Percentiles rank a stretch among this genome's conserved stretches.
Conservation (phyloP, 2,329 filamentous ascomycete species). For the Chalara sp. region DNA sequence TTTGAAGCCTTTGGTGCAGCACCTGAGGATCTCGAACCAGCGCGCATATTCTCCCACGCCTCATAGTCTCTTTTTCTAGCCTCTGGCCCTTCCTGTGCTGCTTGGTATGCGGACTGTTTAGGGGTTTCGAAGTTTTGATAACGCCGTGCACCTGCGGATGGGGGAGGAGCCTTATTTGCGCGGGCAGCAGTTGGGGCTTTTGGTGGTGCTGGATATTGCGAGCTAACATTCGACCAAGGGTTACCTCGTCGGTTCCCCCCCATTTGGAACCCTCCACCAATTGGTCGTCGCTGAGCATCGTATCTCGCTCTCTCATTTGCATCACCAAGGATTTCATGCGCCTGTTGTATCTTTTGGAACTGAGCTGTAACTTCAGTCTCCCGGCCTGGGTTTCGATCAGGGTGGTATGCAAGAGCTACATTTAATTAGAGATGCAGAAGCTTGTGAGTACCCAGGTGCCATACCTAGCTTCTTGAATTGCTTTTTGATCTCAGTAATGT, state of each 20-base stretch:
- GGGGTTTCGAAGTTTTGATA: constrained; percentile 25
- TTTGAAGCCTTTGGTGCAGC: constrained; percentile 16
- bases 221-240: constrained; percentile 24
- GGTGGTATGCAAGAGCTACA: constrained; percentile 59
- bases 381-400: constrained; percentile 63
- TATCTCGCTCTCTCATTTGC: constrained; percentile 25
- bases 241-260: constrained; percentile 23
- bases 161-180: constrained; percentile 13
- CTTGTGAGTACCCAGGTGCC: constrained; percentile 7
- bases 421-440: too few relatives aligned
- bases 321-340: constrained; percentile 56
- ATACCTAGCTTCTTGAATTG: constrained; percentile 61
- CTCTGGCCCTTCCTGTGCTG: constrained; percentile 23
- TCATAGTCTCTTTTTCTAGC: constrained; percentile 23
- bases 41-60: constrained; percentile 26
- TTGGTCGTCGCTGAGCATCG: constrained; percentile 22
- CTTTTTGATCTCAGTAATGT: constrained; percentile 60
- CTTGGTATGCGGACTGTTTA: constrained; percentile 18
- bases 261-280: constrained; percentile 11
- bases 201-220: constrained; percentile 25
- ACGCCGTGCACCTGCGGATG: constrained; percentile 23
- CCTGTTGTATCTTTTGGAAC: constrained; percentile 65
- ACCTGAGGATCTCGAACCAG: constrained; percentile 1
- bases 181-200: constrained; percentile 19
- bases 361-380: constrained; percentile 59